Evolutionary conservation across 2,329 filamentous ascomycete species (phyloP).

Genomic region (Cytospora leucostoma): DNA sequence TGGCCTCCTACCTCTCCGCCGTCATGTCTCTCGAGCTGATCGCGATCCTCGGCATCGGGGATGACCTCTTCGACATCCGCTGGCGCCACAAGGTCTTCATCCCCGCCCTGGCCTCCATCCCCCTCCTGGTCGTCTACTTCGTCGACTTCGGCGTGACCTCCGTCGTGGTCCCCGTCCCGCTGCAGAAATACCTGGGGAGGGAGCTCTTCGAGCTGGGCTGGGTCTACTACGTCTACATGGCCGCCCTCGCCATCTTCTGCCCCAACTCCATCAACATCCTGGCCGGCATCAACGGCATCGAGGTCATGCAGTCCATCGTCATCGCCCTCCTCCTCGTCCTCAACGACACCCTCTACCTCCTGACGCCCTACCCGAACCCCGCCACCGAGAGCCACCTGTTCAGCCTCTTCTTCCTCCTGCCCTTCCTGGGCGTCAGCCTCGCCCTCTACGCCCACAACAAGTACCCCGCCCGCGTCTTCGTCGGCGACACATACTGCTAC

Average conservation of each 20-base stretch:
- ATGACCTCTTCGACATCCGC: constrained; percentile 96
- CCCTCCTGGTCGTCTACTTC: constrained; percentile 94
- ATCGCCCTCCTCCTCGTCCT: constrained; percentile 80
- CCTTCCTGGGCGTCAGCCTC: constrained; percentile 88
- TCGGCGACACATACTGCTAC: constrained; percentile 99
- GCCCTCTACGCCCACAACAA: constrained; percentile 90
- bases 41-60: constrained; percentile 86
- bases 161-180: constrained; percentile 83
- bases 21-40: constrained; percentile 91
- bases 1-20: constrained; percentile 92
- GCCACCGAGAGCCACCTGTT: constrained; percentile 95
- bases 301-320: constrained; percentile 90
- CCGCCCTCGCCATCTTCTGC: constrained; percentile 92
- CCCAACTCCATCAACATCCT: constrained; percentile 99
- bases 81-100: constrained; percentile 99
- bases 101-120: constrained; percentile 88
- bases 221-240: constrained; percentile 97
- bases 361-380: constrained; percentile 82
- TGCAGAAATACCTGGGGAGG: constrained; percentile 77
- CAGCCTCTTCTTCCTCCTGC: constrained; percentile 90
- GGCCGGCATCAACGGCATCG: constrained; percentile 98
- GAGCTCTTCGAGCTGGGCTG: constrained; percentile 79
- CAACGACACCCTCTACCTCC: constrained; percentile 88
- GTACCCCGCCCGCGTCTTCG: constrained; percentile 93
- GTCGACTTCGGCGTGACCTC: constrained; percentile 97